Base-by-base conservation (phyloP, 2,329 filamentous ascomycete species). In the Aspergillus chevalieri region DNA sequence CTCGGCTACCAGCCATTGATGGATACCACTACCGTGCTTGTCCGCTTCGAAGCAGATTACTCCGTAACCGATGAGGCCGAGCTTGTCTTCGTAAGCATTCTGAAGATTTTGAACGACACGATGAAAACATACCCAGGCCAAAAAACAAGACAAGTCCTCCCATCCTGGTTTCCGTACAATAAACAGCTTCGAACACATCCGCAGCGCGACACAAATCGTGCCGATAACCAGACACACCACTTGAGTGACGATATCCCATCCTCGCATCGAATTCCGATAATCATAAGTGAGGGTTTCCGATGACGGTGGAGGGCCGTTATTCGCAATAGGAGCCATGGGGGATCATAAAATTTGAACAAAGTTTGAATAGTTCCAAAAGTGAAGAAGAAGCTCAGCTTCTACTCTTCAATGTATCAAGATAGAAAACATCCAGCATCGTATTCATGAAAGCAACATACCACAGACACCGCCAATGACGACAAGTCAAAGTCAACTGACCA, bases 161-260 rank as follows among this genome's bases (percentile, higher is more conserved):
- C 53, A 59, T 14, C 53, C 51, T 3, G 58, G 52, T 9, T 51
- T 48, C 33, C 46, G 48, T n/a, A 59, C 61, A 33, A 66, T 59
- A 33, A 57, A 48, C 7, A 65, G 24, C 46, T 64, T 59, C 21
- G 63, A 59, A 48, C 62, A 66, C 36, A 65, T 42, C 22, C 57
- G 48, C 50, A 57, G 56, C 4, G 45, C 47, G 7, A 60, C 48
- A 41, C 52, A 59, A 17, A 52, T 33, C 3, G 57, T 55, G 36
- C 55, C 57, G n/a, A 56, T 43, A 2, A 50, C 36, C 2, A 60
- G 49, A 30, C 58, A 60, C 33, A 55, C 50, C 2, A 44, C 36
- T 46, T 55, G 53, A 15, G 57, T 59, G 48, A 57, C 49, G 30
- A 58, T 47, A 44, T 57, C 50, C 53, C 49, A 56, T 12, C 24